Percentiles rank a stretch among this genome's conserved stretches.
These are phyloP conservation scores for Gaertneriomyces semiglobifer DNA, from an alignment of 192 early-diverging fungal genomes.

Conservation along the genomic window DNA sequence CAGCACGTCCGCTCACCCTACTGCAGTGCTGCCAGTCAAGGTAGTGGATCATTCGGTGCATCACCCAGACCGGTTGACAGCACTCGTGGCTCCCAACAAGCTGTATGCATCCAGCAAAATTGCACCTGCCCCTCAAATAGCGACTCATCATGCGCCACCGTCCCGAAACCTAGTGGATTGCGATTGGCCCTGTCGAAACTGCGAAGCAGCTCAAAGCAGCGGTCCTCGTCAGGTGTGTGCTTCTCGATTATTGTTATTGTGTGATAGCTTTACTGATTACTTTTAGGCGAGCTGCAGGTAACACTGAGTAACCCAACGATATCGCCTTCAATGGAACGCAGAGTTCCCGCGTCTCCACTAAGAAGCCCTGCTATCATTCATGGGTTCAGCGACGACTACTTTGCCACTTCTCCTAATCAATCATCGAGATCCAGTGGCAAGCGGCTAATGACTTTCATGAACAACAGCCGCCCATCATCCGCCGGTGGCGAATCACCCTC, in stretches of 20 bases:
- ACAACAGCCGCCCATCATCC: neutral
- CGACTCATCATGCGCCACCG: too few relatives aligned
- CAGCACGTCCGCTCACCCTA: too few relatives aligned
- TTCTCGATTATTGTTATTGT: neutral
- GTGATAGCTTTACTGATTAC: neutral
- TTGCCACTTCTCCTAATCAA: neutral
- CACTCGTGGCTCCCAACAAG: too few relatives aligned
- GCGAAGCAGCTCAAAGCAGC: slow-evolving; percentile 7
- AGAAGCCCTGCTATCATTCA: neutral
- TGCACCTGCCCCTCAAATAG: too few relatives aligned
- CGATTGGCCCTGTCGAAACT: slow-evolving; percentile 14
- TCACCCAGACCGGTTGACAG: too few relatives aligned
- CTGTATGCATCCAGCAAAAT: too few relatives aligned
- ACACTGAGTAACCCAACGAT: too few relatives aligned
- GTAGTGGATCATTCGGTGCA: too few relatives aligned
- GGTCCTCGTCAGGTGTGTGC: neutral
- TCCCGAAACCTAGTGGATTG: neutral
- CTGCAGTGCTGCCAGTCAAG: too few relatives aligned
- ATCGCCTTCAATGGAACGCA: neutral
- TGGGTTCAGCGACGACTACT: neutral
- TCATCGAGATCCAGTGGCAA: neutral
- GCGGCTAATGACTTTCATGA: neutral
- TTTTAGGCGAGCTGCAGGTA: neutral
- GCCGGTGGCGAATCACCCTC: neutral
- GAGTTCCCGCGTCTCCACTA: neutral